phyloP scores from a whole-genome alignment of 352 stramenopile genomes.

The Phytophthora rubi region DNA sequence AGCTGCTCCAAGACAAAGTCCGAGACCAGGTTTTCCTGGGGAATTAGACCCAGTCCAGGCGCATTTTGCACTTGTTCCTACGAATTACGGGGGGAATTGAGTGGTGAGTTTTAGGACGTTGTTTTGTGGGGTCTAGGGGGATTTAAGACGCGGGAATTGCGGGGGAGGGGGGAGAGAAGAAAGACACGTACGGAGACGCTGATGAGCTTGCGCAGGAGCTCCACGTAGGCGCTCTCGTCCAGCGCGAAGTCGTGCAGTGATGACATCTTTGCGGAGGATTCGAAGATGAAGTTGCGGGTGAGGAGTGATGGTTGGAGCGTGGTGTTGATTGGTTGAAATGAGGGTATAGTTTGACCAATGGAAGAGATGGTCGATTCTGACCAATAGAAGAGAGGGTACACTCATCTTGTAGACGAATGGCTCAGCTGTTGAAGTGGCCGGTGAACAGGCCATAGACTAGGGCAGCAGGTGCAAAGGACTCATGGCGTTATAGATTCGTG shows the following conservation, averaged over 20 bases:
- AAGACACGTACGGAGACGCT: constrained; percentile 42
- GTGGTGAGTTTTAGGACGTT: background rate
- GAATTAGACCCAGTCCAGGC: constrained; percentile 54
- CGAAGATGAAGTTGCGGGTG: background rate
- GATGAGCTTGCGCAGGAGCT: constrained; percentile 82
- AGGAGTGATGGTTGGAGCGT: background rate
- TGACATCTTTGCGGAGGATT: constrained; percentile 16
- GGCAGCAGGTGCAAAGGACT: background rate
- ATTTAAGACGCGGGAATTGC: background rate
- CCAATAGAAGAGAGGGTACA: constrained; percentile 3
- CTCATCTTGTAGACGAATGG: constrained; percentile 26
- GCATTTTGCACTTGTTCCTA: constrained; percentile 62
- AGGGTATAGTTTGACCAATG: background rate
- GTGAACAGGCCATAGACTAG: background rate
- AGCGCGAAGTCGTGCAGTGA: constrained; percentile 48
- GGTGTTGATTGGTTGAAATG: background rate
- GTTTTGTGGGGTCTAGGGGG: background rate
- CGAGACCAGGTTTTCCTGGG: constrained; percentile 78
- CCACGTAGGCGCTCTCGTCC: constrained; percentile 67
- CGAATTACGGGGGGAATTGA: background rate
- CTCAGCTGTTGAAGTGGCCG: constrained; percentile 3
- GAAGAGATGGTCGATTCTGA: background rate
- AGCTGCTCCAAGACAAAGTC: constrained; percentile 89
- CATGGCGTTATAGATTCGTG: constrained; percentile 15
- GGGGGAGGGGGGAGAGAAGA: background rate